Evolutionary conservation across 2,329 filamentous ascomycete species (phyloP).

Genomic region (Fusarium brevicatenulatum): DNA sequence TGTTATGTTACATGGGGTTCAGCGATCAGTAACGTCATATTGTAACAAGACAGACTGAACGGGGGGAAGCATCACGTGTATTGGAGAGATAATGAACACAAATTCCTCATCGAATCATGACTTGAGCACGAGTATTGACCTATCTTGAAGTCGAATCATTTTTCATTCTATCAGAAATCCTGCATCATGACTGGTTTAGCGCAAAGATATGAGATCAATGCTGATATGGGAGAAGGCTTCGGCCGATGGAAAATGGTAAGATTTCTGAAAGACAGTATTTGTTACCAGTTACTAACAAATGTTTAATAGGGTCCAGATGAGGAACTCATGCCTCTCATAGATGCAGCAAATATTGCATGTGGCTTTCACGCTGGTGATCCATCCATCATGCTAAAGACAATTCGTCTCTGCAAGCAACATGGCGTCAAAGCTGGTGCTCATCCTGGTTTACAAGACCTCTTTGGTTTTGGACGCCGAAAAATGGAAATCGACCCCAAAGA

Average conservation of each 20-base stretch:
- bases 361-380: constrained; percentile 70
- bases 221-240: constrained; percentile 3
- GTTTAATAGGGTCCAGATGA: constrained; percentile 58
- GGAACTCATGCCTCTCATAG: constrained; percentile 68
- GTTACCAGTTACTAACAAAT: not conserved
- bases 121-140: not conserved
- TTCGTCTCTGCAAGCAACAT: constrained; percentile 66
- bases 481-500: constrained; percentile 69
- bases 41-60: not conserved
- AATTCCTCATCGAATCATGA: not conserved
- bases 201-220: not conserved
- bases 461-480: constrained; percentile 71
- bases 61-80: not conserved
- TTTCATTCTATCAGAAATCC: not conserved
- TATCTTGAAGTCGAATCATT: not conserved
- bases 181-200: not conserved
- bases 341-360: constrained; percentile 71
- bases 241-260: not conserved
- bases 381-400: constrained; percentile 70
- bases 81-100: not conserved
- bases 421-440: constrained; percentile 69
- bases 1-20: not conserved
- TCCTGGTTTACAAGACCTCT: constrained; percentile 71
- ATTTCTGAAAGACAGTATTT: not conserved
- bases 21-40: not conserved